Evolutionary conservation across 202 grass and related monocot species (phyloP), one percentile per base, ranked within the genome.

Genomic region (Zoysia matrella): DNA sequence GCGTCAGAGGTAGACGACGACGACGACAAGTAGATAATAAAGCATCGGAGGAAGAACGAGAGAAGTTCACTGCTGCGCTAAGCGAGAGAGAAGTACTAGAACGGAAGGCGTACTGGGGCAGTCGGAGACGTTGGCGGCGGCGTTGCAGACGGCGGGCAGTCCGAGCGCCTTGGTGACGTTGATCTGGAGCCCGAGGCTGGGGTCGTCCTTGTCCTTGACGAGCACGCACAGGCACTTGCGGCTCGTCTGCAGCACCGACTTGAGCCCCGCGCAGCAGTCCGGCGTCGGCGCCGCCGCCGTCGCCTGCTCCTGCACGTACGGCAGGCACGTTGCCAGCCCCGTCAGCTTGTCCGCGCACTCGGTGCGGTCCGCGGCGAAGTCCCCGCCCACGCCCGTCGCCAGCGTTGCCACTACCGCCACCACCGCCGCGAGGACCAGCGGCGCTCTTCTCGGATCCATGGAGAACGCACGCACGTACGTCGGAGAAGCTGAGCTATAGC

Each of bases 161-260:
- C 51, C 3, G 6, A 99, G 72, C 8, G 93, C 93, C 71, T 72
- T 85, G 36, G 85, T 74, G 87, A 90, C 80, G 73, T 99, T 86
- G 71, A 99, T 4, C 83, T 92, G 93, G 44, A 99, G 30, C 1
- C 85, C 91, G 1, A 96, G 53, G 52, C 65, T 43, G 0, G 96
- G 96, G 10, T 99, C 83, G 82, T 94, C 69, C 3, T 81, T 50
- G 79, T 98, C 88, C 86, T 88, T 91, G 81, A 98, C n/a, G 15
- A 98, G 84, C 70, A 95, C 43, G 79, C 95, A 98, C 13, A 98
- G 81, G 79, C 95, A 98, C 74, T 88, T 93, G 55, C 72, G 57
- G 78, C 85, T 84, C 10, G 51, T 75, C 78, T 77, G 76, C 14
- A 91, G 86, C 53, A 93, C 92, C 52, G 91, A 69, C 76, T 79